These are phyloP conservation scores for Glarea lozoyensis DNA, from an alignment of 495 filamentous ascomycete genomes.

Conservation along the genomic window DNA sequence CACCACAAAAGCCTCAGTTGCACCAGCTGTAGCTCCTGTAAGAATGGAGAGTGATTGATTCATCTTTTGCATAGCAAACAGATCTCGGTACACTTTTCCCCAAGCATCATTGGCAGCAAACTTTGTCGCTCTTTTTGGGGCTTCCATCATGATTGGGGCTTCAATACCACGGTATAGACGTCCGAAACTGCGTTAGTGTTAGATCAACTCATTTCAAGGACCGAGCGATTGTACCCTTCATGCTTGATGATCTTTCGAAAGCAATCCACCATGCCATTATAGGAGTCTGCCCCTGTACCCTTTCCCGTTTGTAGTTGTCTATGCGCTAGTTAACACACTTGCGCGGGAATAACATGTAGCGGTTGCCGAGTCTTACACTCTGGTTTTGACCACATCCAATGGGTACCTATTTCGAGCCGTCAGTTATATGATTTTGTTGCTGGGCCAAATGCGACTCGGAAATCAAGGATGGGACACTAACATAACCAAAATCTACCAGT, in stretches of 20 bases:
- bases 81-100: conserved; percentile 80
- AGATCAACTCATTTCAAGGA: neutral
- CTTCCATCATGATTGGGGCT: conserved; percentile 97
- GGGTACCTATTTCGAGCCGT: conserved; percentile 98
- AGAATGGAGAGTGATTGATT: conserved; percentile 82
- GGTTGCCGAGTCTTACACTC: conserved; percentile 58
- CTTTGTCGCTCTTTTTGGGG: conserved; percentile 95
- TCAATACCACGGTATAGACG: conserved; percentile 92
- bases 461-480: conserved; percentile 29
- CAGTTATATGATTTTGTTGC: no score
- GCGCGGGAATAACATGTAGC: neutral
- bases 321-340: conserved; percentile 22
- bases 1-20: conserved; percentile 91
- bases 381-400: conserved; percentile 94
- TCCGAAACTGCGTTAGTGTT: conserved; percentile 51
- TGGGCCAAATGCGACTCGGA: no score
- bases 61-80: conserved; percentile 79
- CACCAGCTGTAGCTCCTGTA: conserved; percentile 89
- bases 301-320: conserved; percentile 81
- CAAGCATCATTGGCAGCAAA: conserved; percentile 98
- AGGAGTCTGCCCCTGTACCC: conserved; percentile 62
- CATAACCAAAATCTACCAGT: conserved; percentile 75
- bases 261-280: conserved; percentile 97
- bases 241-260: conserved; percentile 91
- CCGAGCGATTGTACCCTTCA: conserved; percentile 59